Evolutionary conservation across 2,329 filamentous ascomycete genomes (phyloP), one percentile per base, ranked within the genome.

Genomic region (Nothomitra cinnamomea): DNA sequence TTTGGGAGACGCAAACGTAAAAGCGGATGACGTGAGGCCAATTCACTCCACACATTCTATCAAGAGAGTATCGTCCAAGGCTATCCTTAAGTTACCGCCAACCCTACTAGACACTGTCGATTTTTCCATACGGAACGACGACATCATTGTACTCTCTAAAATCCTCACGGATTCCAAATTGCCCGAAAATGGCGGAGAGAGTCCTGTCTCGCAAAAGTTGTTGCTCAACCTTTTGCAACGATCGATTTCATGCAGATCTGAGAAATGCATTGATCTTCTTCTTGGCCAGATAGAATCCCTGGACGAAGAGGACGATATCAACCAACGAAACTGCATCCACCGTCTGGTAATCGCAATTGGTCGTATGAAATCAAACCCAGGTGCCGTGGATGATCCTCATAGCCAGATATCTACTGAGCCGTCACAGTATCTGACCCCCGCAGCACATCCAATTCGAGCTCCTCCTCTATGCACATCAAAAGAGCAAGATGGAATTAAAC

Each of bases 261-360:
- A 77, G 61, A 67, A 72, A 22, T 88, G 80, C 61, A 84, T 95
- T 51, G 70, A 76, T n/a, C 77, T 76, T 55, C 74, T 96, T 1
- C 67, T 98, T 1, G 69, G 72, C 10, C 76, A 80, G 42, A 74
- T 92, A 52, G 76, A 80, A 45, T 81, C 78, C 1, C 74, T 96
- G 1, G 82, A 94, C 51, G 89, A 95, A 63, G 78, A 85, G 1
- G 86, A 94, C 60, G 92, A 96, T 63, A 87, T 98, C 63, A 95
- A 96, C 67, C 82, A 84, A 61, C 83, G 92, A 12, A 98, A 95
- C 64, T 92, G 87, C 64, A 79, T 98, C 50, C 92, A 98, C 65
- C 82, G 92, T 7, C 73, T 96, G 1, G 84, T 98, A 42, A 94
- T 96, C 56, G 83, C 89, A 19, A 94, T 95, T 60, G 89, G 90